These are phyloP conservation scores for Lathyrus tuberosus DNA, from an alignment of 306 rosid species.

Conservation along the genomic window DNA sequence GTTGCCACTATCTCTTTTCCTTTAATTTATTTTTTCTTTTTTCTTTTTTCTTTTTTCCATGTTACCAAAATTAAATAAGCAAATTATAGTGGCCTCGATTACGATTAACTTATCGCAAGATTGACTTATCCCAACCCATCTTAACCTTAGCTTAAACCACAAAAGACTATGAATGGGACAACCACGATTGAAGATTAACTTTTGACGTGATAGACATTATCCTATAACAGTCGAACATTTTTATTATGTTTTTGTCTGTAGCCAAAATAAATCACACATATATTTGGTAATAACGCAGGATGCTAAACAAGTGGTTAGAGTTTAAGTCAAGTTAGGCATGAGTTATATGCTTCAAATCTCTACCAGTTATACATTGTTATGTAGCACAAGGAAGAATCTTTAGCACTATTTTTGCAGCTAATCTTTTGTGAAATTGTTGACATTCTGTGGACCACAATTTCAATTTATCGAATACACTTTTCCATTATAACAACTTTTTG, in stretches of 20 bases:
- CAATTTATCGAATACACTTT: conserved; percentile 32
- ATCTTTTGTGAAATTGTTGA: conserved; percentile 38
- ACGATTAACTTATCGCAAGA: background rate
- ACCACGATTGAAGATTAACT: conserved; percentile 39
- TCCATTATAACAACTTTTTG: conserved; percentile 29
- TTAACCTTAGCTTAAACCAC: background rate
- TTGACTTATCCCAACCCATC: background rate
- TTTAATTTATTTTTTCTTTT: too few relatives aligned
- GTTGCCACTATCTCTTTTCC: too few relatives aligned
- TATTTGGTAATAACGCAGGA: conserved; percentile 21
- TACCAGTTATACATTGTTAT: conserved; percentile 32
- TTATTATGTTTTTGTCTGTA: background rate
- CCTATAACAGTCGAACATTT: background rate
- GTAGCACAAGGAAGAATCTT: conserved; percentile 38
- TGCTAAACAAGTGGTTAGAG: conserved; percentile 39
- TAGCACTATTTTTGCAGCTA: background rate
- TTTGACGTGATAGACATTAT: conserved; percentile 34
- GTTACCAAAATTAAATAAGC: background rate
- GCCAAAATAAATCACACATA: conserved; percentile 6
- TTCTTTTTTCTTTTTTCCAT: too few relatives aligned
- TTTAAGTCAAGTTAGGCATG: conserved; percentile 31
- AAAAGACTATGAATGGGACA: conserved; percentile 43
- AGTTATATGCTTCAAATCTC: conserved; percentile 31
- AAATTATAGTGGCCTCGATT: background rate
- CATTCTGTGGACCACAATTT: conserved; percentile 47